phyloP scores from a whole-genome alignment of 108 stramenopile species.

The Fragilaria crotonensis region DNA sequence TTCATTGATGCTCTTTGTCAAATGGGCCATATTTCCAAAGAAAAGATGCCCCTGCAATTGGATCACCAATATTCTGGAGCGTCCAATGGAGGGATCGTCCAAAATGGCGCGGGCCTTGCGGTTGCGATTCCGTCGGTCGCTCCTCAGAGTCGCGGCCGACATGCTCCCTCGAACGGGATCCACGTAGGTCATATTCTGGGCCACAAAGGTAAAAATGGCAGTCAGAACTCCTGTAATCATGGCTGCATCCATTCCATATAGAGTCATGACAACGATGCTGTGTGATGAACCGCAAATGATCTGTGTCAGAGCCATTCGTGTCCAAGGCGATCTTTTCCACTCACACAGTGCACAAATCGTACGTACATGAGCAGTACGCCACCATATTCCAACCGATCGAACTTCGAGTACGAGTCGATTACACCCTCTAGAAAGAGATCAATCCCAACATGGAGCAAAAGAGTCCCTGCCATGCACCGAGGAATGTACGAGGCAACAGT shows the following conservation, averaged over 20 bases:
- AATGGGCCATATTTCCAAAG: slow-evolving; percentile 49
- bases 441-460: slow-evolving; percentile 77
- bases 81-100: slow-evolving; percentile 24
- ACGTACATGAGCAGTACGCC: slow-evolving; percentile 70
- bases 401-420: slow-evolving; percentile 32
- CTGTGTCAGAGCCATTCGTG: too few species aligned
- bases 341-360: too few species aligned
- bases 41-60: slow-evolving; percentile 50
- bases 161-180: slow-evolving; percentile 59
- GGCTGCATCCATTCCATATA: slow-evolving; percentile 61
- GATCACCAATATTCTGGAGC: slow-evolving; percentile 46
- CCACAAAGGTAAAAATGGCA: slow-evolving; percentile 49
- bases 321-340: too few species aligned
- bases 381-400: slow-evolving; percentile 38
- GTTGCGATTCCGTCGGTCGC: slow-evolving; percentile 40
- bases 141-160: slow-evolving; percentile 53
- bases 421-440: slow-evolving; percentile 76
- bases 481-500: slow-evolving; percentile 51
- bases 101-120: slow-evolving; percentile 37
- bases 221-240: slow-evolving; percentile 56
- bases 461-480: slow-evolving; percentile 78
- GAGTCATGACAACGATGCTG: slow-evolving; percentile 57
- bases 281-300: too few species aligned
- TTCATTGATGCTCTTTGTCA: slow-evolving; percentile 44
- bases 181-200: slow-evolving; percentile 46